Conservation (phyloP, 2,329 filamentous ascomycete species). For the Lecanicillium sp. region DNA sequence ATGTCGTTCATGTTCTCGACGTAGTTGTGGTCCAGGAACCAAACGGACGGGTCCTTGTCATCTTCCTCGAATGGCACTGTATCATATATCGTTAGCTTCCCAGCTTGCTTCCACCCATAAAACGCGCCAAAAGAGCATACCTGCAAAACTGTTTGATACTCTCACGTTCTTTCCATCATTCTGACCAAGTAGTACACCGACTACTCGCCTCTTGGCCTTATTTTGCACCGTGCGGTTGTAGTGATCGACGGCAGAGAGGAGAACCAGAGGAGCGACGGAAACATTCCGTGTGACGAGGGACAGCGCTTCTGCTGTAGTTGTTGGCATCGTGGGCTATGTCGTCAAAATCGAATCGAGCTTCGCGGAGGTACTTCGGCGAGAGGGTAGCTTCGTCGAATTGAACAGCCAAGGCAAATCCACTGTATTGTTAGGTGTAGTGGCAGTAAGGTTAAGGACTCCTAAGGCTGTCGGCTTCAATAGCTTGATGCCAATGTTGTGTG, state of each 20-base stretch:
- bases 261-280: constrained; percentile 93
- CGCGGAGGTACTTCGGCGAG: background rate
- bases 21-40: constrained; percentile 99
- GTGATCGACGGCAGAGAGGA: constrained; percentile 96
- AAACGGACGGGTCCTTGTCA: constrained; percentile 95
- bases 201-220: constrained; percentile 77
- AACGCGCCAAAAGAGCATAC: constrained; percentile 37
- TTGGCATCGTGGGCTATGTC: constrained; percentile 60
- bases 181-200: constrained; percentile 89
- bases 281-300: constrained; percentile 91
- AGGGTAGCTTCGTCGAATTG: too few relatives aligned
- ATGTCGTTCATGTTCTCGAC: constrained; percentile 99
- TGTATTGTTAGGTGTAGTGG: too few relatives aligned
- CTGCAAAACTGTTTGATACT: constrained; percentile 98
- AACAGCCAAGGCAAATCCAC: too few relatives aligned
- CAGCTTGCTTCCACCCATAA: constrained; percentile 2
- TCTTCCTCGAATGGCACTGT: constrained; percentile 97
- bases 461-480: too few relatives aligned
- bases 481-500: too few relatives aligned
- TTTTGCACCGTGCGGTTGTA: constrained; percentile 89
- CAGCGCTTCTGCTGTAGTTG: constrained; percentile 93
- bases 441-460: too few relatives aligned
- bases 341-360: background rate
- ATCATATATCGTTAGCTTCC: constrained; percentile 10
- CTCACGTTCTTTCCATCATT: constrained; percentile 94